These are phyloP conservation scores for Pinus tabuliformis DNA, from an alignment of 75 land plant species.

Conservation along the genomic window DNA sequence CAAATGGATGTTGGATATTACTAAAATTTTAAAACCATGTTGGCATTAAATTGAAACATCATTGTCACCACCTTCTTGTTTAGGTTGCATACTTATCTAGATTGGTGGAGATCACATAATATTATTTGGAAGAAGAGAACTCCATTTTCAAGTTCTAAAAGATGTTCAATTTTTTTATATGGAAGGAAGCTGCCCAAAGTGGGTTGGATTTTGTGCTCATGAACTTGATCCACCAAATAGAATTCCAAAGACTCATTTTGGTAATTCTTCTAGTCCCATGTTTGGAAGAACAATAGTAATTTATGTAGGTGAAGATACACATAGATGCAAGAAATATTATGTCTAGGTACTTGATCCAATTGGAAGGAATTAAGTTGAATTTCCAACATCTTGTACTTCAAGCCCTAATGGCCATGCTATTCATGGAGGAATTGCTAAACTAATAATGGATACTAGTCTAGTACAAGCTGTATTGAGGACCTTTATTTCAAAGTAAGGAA, in stretches of 20 bases:
- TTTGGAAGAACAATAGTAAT: constrained; percentile 54
- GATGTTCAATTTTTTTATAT: constrained; percentile 83
- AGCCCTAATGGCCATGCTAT: too few relatives aligned
- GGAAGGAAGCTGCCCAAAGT: constrained; percentile 30
- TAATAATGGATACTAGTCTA: too few relatives aligned
- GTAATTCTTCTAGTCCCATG: constrained; percentile 78
- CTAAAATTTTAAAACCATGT: constrained; percentile 26
- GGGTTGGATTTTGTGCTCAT: constrained; percentile 59
- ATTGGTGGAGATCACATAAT: constrained; percentile 51
- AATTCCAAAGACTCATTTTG: constrained; percentile 65
- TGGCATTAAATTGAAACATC: constrained; percentile 62
- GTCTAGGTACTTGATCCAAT: constrained; percentile 78
- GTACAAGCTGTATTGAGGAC: too few relatives aligned
- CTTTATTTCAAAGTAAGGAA: too few relatives aligned
- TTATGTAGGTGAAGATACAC: constrained; percentile 87
- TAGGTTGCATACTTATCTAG: constrained; percentile 90
- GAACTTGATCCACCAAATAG: constrained; percentile 27
- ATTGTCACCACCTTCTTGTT: constrained; percentile 71
- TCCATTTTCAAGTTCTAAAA: constrained; percentile 73
- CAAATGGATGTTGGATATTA: constrained; percentile 76
- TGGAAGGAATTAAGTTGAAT: constrained; percentile 20
- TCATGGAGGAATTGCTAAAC: too few relatives aligned
- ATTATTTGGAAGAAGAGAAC: constrained; percentile 89
- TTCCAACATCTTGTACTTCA: constrained; percentile 8
- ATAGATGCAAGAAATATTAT: constrained; percentile 75